phyloP scores from a whole-genome alignment of 169 alveolate species.

The Eimeria falciformis region DNA sequence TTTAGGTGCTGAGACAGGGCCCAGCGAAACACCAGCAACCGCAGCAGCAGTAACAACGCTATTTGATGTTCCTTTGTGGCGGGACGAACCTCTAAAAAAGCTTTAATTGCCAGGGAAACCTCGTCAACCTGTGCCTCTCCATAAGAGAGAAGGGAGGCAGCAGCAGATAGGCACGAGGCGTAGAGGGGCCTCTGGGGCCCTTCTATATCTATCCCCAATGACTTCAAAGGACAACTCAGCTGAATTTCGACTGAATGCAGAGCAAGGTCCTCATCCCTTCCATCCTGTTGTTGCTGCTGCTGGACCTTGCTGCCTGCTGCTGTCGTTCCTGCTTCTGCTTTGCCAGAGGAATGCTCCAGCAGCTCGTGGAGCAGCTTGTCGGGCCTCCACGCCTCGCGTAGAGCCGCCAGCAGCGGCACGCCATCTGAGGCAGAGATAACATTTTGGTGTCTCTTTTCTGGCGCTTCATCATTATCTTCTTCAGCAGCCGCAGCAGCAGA shows the following conservation, averaged over 20 bases:
- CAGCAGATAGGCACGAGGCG: conserved; percentile 30
- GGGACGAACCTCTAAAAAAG: conserved; percentile 13
- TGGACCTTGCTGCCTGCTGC: conserved; percentile 3
- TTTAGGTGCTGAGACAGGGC: background rate
- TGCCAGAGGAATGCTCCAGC: background rate
- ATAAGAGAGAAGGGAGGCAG: background rate
- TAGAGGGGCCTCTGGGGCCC: background rate
- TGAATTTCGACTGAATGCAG: background rate
- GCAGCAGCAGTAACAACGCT: conserved; percentile 67
- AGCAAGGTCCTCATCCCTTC: background rate
- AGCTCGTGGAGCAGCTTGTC: conserved; percentile 3
- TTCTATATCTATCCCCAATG: background rate
- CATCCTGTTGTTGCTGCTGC: conserved; percentile 6
- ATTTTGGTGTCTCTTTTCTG: background rate
- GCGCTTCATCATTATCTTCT: background rate
- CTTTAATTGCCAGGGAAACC: conserved; percentile 2
- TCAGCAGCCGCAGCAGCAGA: conserved; percentile 6
- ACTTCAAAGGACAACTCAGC: background rate
- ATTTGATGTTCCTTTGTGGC: conserved; percentile 53
- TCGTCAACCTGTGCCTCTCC: background rate
- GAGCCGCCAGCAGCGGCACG: conserved; percentile 6
- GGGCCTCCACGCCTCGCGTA: background rate
- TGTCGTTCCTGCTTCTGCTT: conserved; percentile 34
- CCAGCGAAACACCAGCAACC: conserved; percentile 37
- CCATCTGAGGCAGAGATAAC: background rate